Percentiles rank a stretch among this genome's conserved stretches.
Conservation (phyloP, 805 yeast genomes). For the Dipodascopsis uninucleata region DNA sequence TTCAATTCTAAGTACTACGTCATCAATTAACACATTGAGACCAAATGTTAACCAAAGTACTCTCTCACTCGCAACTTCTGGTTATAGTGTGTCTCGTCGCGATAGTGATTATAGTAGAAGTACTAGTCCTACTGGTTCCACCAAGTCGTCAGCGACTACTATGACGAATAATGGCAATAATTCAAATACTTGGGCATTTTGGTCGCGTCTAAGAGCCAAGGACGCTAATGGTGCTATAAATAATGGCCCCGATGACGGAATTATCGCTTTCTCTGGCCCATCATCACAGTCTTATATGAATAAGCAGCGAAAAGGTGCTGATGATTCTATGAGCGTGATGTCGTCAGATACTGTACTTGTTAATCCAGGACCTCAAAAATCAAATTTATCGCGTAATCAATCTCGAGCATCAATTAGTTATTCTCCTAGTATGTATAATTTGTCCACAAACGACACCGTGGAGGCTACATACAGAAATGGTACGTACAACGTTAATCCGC, state of each 20-base stretch:
- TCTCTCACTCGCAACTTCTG: constrained; percentile 9
- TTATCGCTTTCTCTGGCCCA: constrained; percentile 19
- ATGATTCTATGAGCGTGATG: constrained; percentile 12
- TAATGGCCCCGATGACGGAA: constrained; percentile 15
- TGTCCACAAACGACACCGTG: too few species aligned
- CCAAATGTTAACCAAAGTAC: constrained; percentile 20
- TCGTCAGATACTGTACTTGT: constrained; percentile 9
- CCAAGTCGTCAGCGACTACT: background rate
- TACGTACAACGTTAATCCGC: too few species aligned
- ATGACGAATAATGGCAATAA: constrained; percentile 1
- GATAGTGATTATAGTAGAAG: background rate
- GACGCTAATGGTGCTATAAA: background rate
- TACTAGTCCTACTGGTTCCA: background rate
- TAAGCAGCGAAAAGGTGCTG: constrained; percentile 12
- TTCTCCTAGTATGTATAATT: constrained; percentile 2
- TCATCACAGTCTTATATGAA: constrained; percentile 6
- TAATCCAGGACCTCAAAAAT: background rate
- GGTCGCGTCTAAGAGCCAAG: constrained; percentile 19
- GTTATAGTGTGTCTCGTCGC: background rate
- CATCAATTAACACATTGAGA: constrained; percentile 18
- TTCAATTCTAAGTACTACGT: constrained; percentile 19
- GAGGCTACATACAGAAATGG: too few species aligned
- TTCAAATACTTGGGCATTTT: constrained; percentile 22
- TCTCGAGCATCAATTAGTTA: constrained; percentile 9
- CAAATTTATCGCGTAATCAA: constrained; percentile 2